A percentile compares a stretch with the other conserved stretches of the same genome.
Evolutionary conservation across 306 rosid species (phyloP).

Genomic region (Vigna hirtella): DNA sequence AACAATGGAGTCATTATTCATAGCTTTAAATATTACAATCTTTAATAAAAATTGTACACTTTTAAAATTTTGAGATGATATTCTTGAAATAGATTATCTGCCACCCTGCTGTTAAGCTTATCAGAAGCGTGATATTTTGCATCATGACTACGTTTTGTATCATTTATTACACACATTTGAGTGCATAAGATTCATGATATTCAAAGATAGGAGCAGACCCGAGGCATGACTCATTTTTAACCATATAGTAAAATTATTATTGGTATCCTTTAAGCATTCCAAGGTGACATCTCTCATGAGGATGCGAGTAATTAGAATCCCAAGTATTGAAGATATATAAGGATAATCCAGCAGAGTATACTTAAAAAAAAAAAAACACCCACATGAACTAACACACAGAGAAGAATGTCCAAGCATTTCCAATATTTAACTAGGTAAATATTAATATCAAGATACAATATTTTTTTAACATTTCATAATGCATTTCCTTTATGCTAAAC

Average conservation of each 20-base stretch:
- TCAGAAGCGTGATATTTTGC: background rate
- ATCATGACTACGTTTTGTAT: background rate
- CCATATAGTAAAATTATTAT: background rate
- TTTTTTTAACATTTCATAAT: background rate
- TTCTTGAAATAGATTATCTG: no score
- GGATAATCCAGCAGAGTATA: conserved; percentile 59
- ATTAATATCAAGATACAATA: conserved; percentile 31
- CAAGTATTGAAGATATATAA: conserved; percentile 55
- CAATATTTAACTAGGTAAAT: conserved; percentile 47
- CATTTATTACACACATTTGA: background rate
- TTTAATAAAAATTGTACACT: no score
- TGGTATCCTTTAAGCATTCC: conserved; percentile 51
- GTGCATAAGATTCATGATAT: conserved; percentile 47
- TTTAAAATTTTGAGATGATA: no score
- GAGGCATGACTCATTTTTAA: conserved; percentile 49
- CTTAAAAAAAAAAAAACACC: conserved; percentile 48
- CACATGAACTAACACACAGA: conserved; percentile 55
- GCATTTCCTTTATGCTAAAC: conserved; percentile 20
- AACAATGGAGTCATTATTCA: no score
- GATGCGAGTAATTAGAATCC: conserved; percentile 51
- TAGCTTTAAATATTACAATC: no score
- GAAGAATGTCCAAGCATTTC: conserved; percentile 71
- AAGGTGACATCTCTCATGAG: conserved; percentile 59
- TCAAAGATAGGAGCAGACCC: conserved; percentile 61
- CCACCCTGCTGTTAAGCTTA: no score